Evolutionary conservation across 148 eudicot genomes (phyloP).

Genomic region (Rhododendron williamsianum): DNA sequence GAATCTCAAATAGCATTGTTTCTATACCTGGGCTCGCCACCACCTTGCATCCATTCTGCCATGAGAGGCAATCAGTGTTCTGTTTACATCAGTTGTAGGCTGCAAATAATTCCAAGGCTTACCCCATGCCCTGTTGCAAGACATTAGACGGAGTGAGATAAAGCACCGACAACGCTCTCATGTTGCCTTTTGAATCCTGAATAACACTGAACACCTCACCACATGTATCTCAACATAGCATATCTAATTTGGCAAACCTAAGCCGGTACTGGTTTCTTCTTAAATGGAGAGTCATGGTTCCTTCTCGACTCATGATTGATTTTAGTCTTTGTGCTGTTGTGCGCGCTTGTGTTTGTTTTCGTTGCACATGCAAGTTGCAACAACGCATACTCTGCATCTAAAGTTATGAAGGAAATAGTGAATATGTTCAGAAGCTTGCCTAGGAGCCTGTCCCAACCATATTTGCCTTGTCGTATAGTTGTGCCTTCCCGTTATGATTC

Average conservation of each 20-base stretch:
- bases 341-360: neutral
- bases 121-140: constrained; percentile 70
- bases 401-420: neutral
- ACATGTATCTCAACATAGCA: neutral
- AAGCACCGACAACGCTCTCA: neutral
- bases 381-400: neutral
- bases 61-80: constrained; percentile 65
- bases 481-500: constrained; percentile 51
- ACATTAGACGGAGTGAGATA: neutral
- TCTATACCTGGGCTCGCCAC: constrained; percentile 96
- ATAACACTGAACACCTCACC: neutral
- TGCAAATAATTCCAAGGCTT: constrained; percentile 86
- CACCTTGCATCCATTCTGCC: constrained; percentile 86
- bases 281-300: too few relatives aligned
- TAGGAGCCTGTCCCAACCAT: constrained; percentile 73
- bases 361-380: neutral
- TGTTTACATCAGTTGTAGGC: constrained; percentile 87
- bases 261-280: too few relatives aligned
- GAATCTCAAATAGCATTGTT: neutral
- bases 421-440: constrained; percentile 31
- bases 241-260: neutral
- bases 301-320: too few relatives aligned
- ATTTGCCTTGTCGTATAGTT: constrained; percentile 56
- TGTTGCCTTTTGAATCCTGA: neutral
- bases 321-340: neutral